Conservation (phyloP, 2,329 filamentous ascomycete species). For the Talaromyces rugulosus region DNA sequence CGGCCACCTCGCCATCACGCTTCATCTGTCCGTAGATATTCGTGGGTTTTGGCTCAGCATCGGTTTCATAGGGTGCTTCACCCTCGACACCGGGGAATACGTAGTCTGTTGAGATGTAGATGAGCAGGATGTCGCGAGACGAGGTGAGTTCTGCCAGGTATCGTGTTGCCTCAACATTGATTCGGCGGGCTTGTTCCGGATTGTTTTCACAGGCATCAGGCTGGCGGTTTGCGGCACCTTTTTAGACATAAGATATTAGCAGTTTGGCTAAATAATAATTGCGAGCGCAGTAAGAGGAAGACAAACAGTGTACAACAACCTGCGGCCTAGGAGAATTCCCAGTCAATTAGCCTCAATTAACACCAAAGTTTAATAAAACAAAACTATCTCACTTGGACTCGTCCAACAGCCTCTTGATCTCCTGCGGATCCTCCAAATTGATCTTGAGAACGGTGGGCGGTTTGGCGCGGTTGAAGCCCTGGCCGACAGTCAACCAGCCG, state of each 20-base stretch:
- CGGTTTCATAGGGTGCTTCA: slow-evolving; percentile 75
- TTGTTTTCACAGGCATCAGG: slow-evolving; percentile 81
- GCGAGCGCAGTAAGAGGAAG: slow-evolving; percentile 1
- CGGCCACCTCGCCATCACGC: slow-evolving; percentile 65
- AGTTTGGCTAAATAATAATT: slow-evolving; percentile 2
- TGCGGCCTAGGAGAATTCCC: slow-evolving; percentile 53
- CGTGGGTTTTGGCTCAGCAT: slow-evolving; percentile 62
- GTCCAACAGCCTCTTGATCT: slow-evolving; percentile 46
- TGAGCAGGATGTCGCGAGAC: slow-evolving; percentile 45
- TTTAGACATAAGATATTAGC: background rate
- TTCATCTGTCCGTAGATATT: slow-evolving; percentile 78
- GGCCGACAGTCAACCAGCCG: slow-evolving; percentile 68
- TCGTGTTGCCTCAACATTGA: slow-evolving; percentile 71
- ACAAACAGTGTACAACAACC: slow-evolving; percentile 75
- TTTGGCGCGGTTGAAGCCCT: slow-evolving; percentile 69
- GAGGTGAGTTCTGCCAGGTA: slow-evolving; percentile 64
- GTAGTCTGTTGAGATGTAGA: slow-evolving; percentile 70
- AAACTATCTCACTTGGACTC: slow-evolving; percentile 46
- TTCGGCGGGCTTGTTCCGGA: slow-evolving; percentile 65
- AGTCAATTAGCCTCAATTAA: background rate
- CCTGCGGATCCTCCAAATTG: slow-evolving; percentile 44
- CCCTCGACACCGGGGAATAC: slow-evolving; percentile 73
- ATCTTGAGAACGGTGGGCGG: slow-evolving; percentile 62
- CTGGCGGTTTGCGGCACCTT: slow-evolving; percentile 81
- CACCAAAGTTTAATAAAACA: background rate